A percentile compares a stretch with the other conserved stretches of the same genome.
These are phyloP conservation scores for Cunninghamia lanceolata DNA, from an alignment of 75 land plant genomes.

Conservation along the genomic window DNA sequence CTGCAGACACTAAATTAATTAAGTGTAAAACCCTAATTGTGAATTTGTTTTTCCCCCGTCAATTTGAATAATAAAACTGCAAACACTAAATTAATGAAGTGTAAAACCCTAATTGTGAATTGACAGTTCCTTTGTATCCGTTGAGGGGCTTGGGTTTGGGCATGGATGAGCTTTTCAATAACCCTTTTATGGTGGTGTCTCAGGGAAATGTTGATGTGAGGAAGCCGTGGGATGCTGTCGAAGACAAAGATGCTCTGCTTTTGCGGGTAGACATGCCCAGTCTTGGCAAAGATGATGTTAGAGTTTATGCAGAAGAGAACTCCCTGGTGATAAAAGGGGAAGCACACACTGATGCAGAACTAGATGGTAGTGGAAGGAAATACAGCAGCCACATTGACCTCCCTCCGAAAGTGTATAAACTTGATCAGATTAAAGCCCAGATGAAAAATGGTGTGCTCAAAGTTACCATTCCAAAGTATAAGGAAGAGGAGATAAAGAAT, in stretches of 20 bases:
- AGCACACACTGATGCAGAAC: slow-evolving; percentile 12
- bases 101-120: neutral
- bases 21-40: neutral
- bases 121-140: slow-evolving; percentile 38
- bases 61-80: too few relatives aligned
- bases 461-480: slow-evolving; percentile 50
- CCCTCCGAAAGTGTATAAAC: slow-evolving; percentile 33
- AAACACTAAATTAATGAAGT: too few relatives aligned
- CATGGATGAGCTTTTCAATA: slow-evolving; percentile 42
- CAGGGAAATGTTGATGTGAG: slow-evolving; percentile 12
- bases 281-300: slow-evolving; percentile 46
- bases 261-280: slow-evolving; percentile 67
- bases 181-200: slow-evolving; percentile 21
- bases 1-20: too few relatives aligned
- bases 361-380: slow-evolving; percentile 16
- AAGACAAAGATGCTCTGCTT: slow-evolving; percentile 28
- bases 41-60: too few relatives aligned
- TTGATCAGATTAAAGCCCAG: slow-evolving; percentile 61
- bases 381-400: slow-evolving; percentile 42
- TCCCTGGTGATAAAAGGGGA: slow-evolving; percentile 51
- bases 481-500: slow-evolving; percentile 46
- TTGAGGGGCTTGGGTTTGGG: slow-evolving; percentile 39
- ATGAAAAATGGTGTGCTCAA: slow-evolving; percentile 75
- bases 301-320: slow-evolving; percentile 42
- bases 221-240: slow-evolving; percentile 46